A percentile compares a stretch with the other conserved stretches of the same genome.
Evolutionary conservation across 1,139 yeast genomes (phyloP).

Genomic region (Pichia sp.): DNA sequence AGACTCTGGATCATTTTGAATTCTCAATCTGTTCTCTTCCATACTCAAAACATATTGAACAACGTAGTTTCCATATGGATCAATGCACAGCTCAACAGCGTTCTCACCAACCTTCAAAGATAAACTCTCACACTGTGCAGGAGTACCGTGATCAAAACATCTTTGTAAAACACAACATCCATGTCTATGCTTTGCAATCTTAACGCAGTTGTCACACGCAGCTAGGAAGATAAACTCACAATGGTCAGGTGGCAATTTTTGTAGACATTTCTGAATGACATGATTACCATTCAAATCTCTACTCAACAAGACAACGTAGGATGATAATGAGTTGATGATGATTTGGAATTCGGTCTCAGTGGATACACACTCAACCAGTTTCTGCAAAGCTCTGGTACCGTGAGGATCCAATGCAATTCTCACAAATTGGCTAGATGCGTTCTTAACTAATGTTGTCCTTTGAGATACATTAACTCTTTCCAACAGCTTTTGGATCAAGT

Average conservation of each 20-base stretch:
- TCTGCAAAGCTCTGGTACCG: slow-evolving; percentile 93
- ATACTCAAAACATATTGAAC: slow-evolving; percentile 79
- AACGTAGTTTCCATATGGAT: slow-evolving; percentile 95
- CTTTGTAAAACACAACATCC: slow-evolving; percentile 97
- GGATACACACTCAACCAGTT: slow-evolving; percentile 63
- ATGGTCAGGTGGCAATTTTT: slow-evolving; percentile 58
- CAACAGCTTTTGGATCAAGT: slow-evolving; percentile 80
- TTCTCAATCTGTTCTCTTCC: slow-evolving; percentile 31
- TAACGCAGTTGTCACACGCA: slow-evolving; percentile 65
- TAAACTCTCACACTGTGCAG: slow-evolving; percentile 55
- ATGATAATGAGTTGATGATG: slow-evolving; percentile 54
- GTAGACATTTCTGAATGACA: slow-evolving; percentile 88
- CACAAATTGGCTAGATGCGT: slow-evolving; percentile 68
- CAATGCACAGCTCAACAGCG: slow-evolving; percentile 68
- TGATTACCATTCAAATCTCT: slow-evolving; percentile 95
- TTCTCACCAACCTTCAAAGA: slow-evolving; percentile 46
- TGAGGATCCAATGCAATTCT: slow-evolving; percentile 75
- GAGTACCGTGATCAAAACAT: slow-evolving; percentile 78
- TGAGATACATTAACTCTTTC: slow-evolving; percentile 69
- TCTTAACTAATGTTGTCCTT: slow-evolving; percentile 60
- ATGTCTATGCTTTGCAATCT: slow-evolving; percentile 91
- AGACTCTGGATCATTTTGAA: slow-evolving; percentile 21
- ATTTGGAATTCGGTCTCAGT: slow-evolving; percentile 50
- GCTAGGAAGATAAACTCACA: slow-evolving; percentile 88
- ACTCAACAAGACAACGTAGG: slow-evolving; percentile 72